phyloP scores from a whole-genome alignment of 2,329 filamentous ascomycete genomes.

The Verticillium tricorpus region DNA sequence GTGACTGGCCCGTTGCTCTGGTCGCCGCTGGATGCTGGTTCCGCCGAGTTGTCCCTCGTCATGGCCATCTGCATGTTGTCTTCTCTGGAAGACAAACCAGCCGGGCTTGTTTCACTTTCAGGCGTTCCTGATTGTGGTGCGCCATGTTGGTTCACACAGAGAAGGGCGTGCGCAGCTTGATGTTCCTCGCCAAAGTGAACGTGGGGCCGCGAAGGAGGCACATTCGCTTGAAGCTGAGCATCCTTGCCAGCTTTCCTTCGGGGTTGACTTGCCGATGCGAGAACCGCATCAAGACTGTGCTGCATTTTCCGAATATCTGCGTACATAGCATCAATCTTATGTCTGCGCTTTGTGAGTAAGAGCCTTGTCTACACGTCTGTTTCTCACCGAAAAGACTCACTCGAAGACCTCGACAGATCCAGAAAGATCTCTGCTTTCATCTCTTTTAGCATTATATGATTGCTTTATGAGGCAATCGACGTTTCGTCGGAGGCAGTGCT shows the following conservation, averaged over 20 bases:
- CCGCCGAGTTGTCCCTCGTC: background rate
- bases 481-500: slow-evolving; percentile 1
- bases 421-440: background rate
- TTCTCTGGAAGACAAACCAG: slow-evolving; percentile 10
- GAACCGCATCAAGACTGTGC: slow-evolving; percentile 15
- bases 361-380: too few species aligned
- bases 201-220: too few species aligned
- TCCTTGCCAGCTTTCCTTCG: too few species aligned
- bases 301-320: slow-evolving; percentile 18
- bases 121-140: slow-evolving; percentile 18
- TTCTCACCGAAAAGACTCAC: background rate
- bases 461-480: background rate
- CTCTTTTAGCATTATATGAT: background rate
- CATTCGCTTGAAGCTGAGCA: too few species aligned
- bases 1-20: slow-evolving; percentile 26
- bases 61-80: slow-evolving; percentile 6
- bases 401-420: background rate
- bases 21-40: slow-evolving; percentile 27
- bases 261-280: background rate
- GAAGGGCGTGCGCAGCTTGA: slow-evolving; percentile 3
- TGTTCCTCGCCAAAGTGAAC: slow-evolving; percentile 10
- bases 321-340: slow-evolving; percentile 22
- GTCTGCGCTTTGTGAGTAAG: background rate
- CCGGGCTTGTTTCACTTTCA: slow-evolving; percentile 19
- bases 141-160: background rate